Conservation (phyloP, 2,329 filamentous ascomycete species). For the Colletotrichum spinosum region DNA sequence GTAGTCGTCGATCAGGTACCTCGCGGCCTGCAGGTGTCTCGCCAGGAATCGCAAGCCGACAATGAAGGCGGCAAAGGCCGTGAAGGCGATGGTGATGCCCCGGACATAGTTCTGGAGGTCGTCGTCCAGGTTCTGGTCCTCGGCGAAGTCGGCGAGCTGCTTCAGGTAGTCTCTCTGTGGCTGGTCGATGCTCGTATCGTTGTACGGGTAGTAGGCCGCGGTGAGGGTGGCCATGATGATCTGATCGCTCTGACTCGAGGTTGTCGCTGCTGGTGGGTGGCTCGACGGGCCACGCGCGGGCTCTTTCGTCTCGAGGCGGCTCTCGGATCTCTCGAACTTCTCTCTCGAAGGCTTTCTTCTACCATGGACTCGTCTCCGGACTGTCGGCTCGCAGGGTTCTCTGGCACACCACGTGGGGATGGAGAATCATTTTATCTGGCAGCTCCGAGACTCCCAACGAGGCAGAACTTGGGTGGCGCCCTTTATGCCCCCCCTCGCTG, state of each 20-base stretch:
- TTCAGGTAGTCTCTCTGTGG: conserved; percentile 28
- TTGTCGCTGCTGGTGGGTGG: not conserved
- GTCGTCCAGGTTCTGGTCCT: conserved; percentile 25
- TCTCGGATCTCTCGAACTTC: not conserved
- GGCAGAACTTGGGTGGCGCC: not conserved
- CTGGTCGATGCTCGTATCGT: conserved; percentile 25
- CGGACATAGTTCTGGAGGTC: conserved; percentile 27
- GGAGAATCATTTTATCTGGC: conserved; percentile 23
- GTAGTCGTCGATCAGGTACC: conserved; percentile 32
- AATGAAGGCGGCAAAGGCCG: conserved; percentile 24
- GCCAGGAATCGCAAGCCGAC: conserved; percentile 29
- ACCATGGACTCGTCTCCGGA: not conserved
- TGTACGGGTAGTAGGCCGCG: conserved; percentile 31
- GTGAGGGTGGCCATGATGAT: conserved; percentile 10
- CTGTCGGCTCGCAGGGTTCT: conserved; percentile 9
- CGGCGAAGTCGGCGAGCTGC: conserved; percentile 28
- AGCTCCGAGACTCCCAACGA: not conserved
- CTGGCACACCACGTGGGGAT: conserved; percentile 19
- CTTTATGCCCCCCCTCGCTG: not conserved
- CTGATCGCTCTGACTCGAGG: too few relatives aligned
- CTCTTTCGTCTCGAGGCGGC: conserved; percentile 7
- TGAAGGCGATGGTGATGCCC: conserved; percentile 32
- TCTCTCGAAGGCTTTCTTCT: too few relatives aligned
- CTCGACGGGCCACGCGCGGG: conserved; percentile 20
- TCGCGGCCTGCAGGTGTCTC: conserved; percentile 29